Percentiles rank a stretch among this genome's conserved stretches.
Evolutionary conservation across 371 early-diverging fungal genomes (phyloP).

Genomic region (Mortierella sp.): DNA sequence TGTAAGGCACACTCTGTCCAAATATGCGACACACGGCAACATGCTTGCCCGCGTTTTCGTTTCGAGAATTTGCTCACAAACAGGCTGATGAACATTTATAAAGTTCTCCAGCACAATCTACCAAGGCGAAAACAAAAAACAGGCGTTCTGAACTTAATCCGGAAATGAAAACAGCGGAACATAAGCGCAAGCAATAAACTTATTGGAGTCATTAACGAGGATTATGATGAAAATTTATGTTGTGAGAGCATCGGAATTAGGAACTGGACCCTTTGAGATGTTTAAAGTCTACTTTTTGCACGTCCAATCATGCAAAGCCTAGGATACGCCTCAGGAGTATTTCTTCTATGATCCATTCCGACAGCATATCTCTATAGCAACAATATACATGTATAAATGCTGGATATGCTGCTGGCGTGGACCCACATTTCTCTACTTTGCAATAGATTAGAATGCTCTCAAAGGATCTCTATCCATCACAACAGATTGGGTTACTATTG

Average conservation of each 20-base stretch:
- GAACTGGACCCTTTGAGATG: not conserved
- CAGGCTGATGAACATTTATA: not conserved
- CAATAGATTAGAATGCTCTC: too few relatives aligned
- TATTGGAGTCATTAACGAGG: not conserved
- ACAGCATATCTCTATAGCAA: not conserved
- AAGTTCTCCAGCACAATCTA: not conserved
- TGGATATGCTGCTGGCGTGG: not conserved
- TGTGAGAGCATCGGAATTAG: not conserved
- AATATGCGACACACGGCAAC: too few relatives aligned
- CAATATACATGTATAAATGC: not conserved
- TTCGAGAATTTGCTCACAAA: not conserved
- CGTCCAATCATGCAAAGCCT: not conserved
- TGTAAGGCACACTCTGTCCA: too few relatives aligned
- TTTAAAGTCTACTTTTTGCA: not conserved
- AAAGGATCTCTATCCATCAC: too few relatives aligned
- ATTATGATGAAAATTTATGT: not conserved
- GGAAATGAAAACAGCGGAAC: not conserved
- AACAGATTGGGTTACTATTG: too few relatives aligned
- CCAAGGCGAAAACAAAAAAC: not conserved
- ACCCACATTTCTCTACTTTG: not conserved
- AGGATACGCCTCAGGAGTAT: not conserved
- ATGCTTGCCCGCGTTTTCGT: not conserved
- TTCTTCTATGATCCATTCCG: not conserved
- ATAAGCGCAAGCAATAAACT: not conserved
- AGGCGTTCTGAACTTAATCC: not conserved